Percentiles rank a stretch among this genome's conserved stretches.
These are phyloP conservation scores for Podaxis sp. DNA, from an alignment of 768 basidiomycete species.

Conservation along the genomic window DNA sequence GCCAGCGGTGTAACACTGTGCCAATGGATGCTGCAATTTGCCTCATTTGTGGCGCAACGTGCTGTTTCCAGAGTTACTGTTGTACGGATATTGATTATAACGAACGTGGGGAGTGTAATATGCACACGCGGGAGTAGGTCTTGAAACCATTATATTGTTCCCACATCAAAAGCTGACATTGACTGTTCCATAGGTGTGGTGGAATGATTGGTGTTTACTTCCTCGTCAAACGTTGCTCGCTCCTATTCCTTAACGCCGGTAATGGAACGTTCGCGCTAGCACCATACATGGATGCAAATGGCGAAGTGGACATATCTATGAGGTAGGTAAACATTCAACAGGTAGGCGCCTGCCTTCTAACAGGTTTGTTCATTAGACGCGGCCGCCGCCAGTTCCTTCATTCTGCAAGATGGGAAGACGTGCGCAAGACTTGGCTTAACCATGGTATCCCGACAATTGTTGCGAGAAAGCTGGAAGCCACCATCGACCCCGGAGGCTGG, in stretches of 20 bases:
- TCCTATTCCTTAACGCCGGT: slow-evolving; percentile 85
- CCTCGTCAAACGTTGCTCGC: slow-evolving; percentile 85
- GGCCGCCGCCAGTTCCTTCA: slow-evolving; percentile 90
- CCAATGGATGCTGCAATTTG: slow-evolving; percentile 91
- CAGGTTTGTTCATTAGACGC: slow-evolving; percentile 47
- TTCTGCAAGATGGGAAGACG: slow-evolving; percentile 83
- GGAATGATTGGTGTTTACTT: slow-evolving; percentile 89
- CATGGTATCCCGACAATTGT: slow-evolving; percentile 90
- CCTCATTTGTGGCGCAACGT: slow-evolving; percentile 81
- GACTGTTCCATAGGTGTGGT: slow-evolving; percentile 64
- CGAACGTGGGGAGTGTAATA: slow-evolving; percentile 90
- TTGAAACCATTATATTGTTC: slow-evolving; percentile 7
- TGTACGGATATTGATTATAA: slow-evolving; percentile 71
- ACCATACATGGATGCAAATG: slow-evolving; percentile 93
- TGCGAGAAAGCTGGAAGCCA: slow-evolving; percentile 84
- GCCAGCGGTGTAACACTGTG: slow-evolving; percentile 73
- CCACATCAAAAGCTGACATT: slow-evolving; percentile 5
- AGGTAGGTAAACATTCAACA: slow-evolving; percentile 49
- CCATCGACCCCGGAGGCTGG: slow-evolving; percentile 92
- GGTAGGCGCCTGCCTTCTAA: not conserved
- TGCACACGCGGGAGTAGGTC: slow-evolving; percentile 91
- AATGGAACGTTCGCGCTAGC: slow-evolving; percentile 86
- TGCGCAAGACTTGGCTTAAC: slow-evolving; percentile 86
- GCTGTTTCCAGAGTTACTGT: slow-evolving; percentile 92
- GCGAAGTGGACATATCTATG: slow-evolving; percentile 91